Percentiles rank a stretch among this genome's conserved stretches.
Evolutionary conservation across 176 grass and related monocot genomes (phyloP).

Genomic region (Bonia amplexicaulis): DNA sequence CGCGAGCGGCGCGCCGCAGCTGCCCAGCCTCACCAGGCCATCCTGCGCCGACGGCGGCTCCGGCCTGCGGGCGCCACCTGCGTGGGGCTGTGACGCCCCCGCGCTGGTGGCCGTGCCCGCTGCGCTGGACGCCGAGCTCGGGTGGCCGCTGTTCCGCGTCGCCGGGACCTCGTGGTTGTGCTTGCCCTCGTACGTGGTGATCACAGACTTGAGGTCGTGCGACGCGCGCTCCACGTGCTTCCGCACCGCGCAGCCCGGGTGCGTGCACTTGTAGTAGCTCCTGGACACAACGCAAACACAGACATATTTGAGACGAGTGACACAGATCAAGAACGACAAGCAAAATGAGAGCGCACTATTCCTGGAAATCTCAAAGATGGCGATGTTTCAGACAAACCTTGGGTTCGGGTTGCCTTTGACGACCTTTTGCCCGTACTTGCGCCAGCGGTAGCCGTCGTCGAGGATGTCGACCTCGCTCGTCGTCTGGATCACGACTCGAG

Average conservation of each 20-base stretch:
- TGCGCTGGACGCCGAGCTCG: not conserved
- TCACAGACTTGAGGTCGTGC: conserved; percentile 75
- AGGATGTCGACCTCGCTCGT: conserved; percentile 67
- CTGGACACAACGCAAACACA: not conserved
- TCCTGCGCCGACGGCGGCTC: conserved; percentile 34
- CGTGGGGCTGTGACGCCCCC: not conserved
- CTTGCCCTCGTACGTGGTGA: conserved; percentile 97
- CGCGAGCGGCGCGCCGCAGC: conserved; percentile 12
- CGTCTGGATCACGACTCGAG: conserved; percentile 66
- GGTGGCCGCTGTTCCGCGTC: conserved; percentile 52
- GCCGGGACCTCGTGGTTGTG: conserved; percentile 86
- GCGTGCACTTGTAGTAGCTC: conserved; percentile 86
- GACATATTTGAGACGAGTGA: not conserved
- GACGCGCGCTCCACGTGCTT: conserved; percentile 76
- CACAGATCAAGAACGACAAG: too few species aligned
- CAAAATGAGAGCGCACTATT: too few species aligned
- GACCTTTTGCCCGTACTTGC: conserved; percentile 81
- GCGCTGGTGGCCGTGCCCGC: not conserved
- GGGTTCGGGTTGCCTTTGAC: conserved; percentile 71
- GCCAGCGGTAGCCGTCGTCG: conserved; percentile 78
- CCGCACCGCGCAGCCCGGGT: conserved; percentile 49
- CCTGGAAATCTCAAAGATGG: not conserved
- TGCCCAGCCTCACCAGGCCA: conserved; percentile 31
- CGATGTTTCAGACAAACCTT: conserved; percentile 33
- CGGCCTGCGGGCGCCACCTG: conserved; percentile 12